Evolutionary conservation across 2,329 filamentous ascomycete genomes (phyloP).

Genomic region (Aureobasidium pullulans): DNA sequence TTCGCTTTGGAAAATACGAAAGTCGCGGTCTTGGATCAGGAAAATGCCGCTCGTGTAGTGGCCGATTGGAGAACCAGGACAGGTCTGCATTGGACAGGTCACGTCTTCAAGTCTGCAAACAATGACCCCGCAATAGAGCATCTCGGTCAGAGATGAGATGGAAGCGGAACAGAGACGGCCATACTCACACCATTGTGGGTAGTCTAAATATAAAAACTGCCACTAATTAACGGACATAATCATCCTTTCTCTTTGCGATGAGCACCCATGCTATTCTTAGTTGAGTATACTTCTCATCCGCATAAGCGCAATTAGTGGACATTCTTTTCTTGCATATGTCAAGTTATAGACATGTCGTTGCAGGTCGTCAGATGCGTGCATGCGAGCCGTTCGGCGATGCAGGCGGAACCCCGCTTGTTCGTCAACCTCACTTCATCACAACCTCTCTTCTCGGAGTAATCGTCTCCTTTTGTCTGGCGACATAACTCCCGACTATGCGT

Average conservation of each 20-base stretch:
- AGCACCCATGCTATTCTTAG: conserved; percentile 3
- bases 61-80: too few species aligned
- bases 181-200: background rate
- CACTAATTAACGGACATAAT: conserved; percentile 8
- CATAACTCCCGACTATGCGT: background rate
- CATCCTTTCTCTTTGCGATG: background rate
- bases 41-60: too few species aligned
- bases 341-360: background rate
- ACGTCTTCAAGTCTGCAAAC: background rate
- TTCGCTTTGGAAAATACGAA: too few species aligned
- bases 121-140: background rate
- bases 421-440: background rate
- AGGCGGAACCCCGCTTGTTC: conserved; percentile 1
- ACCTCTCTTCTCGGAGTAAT: background rate
- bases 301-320: conserved; percentile 9
- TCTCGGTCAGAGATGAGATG: background rate
- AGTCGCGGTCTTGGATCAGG: too few species aligned
- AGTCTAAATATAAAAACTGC: conserved; percentile 4
- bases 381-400: background rate
- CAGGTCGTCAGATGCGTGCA: background rate
- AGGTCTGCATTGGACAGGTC: background rate
- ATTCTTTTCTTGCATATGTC: conserved; percentile 1
- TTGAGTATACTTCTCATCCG: background rate
- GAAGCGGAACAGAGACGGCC: background rate
- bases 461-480: background rate